Base-by-base conservation (phyloP, 2,329 filamentous ascomycete genomes). In the Rutstroemia sp. region DNA sequence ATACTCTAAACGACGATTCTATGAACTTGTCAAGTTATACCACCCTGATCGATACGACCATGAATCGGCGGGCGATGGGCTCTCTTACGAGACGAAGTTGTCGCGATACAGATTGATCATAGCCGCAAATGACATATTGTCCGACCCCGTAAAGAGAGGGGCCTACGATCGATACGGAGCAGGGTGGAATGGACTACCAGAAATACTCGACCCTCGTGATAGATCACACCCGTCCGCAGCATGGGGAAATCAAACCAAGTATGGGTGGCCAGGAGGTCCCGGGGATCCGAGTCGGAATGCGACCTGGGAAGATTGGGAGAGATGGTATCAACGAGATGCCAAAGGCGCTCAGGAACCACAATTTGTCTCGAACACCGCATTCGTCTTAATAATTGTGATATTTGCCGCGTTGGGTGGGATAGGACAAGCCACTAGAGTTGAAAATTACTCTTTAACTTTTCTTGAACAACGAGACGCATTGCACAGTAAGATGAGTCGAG, bases 241-340 rank as follows among this genome's bases (percentile, higher is more conserved):
- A 63, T 65, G 65, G 58, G 48, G 64, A 51, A 41, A 37, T 16
- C 49, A 57, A 9, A 51, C 53, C 23, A 60, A 54, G 9, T 54
- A 57, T 57, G 65, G 64, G 6, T 68, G 68, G 66, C 61, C 60
- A 5, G 60, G 58, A 17, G 63, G 62, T 9, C 63, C 64, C 6
- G 53, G 60, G 17, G 69, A 78, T 2, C 81, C 85, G 49, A 80
- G 76, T 66, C 70, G 75, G 64, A 97, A 97, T 70, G 94, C 90
- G 0, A 97, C 94, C 0, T 99, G 94, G 94, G 94, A 99, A 70
- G 94, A 99, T 70, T 96, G 92, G 92, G 89, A 96, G 73, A 79
- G 78, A 46, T 95, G 87, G 85, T 80, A 88, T 64, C 76, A 82
- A 37, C 71, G 76, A 67, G 70, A 76, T 49, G 74, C 65, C 71